Conservation (phyloP, 1,284 basidiomycete species). For the Fomes fomentarius region DNA sequence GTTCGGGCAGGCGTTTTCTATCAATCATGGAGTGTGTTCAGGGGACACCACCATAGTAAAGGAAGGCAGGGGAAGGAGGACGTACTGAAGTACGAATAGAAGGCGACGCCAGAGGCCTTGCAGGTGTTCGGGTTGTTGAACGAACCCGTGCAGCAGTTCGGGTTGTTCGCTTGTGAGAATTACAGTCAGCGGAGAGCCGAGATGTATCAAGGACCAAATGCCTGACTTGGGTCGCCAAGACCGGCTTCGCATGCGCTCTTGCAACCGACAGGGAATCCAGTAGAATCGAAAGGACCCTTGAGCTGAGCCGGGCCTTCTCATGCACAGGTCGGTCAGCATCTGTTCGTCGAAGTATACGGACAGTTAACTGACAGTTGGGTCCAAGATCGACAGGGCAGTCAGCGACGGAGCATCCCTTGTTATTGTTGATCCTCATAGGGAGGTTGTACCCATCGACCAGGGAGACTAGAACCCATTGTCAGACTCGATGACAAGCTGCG, state of each 20-base stretch:
- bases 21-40: background rate
- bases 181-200: background rate
- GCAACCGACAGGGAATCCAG: constrained; percentile 47
- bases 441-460: constrained; percentile 48
- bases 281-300: constrained; percentile 41
- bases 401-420: constrained; percentile 52
- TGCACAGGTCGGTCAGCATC: constrained; percentile 36
- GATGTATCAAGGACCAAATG: too few species aligned
- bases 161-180: constrained; percentile 32
- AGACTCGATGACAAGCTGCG: background rate
- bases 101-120: constrained; percentile 43
- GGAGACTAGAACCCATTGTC: constrained; percentile 23
- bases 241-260: constrained; percentile 45
- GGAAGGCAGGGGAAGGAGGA: too few species aligned
- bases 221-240: constrained; percentile 38
- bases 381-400: constrained; percentile 58
- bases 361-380: constrained; percentile 40
- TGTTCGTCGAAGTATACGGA: constrained; percentile 28
- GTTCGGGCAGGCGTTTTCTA: constrained; percentile 49
- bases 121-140: constrained; percentile 46
- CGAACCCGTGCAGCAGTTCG: constrained; percentile 49
- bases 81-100: constrained; percentile 52
- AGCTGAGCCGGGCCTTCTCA: constrained; percentile 40
- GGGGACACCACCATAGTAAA: too few species aligned
- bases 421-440: constrained; percentile 57